Evolutionary conservation across 164 flowering plant genomes (phyloP).

Genomic region (Liriodendron chinense): DNA sequence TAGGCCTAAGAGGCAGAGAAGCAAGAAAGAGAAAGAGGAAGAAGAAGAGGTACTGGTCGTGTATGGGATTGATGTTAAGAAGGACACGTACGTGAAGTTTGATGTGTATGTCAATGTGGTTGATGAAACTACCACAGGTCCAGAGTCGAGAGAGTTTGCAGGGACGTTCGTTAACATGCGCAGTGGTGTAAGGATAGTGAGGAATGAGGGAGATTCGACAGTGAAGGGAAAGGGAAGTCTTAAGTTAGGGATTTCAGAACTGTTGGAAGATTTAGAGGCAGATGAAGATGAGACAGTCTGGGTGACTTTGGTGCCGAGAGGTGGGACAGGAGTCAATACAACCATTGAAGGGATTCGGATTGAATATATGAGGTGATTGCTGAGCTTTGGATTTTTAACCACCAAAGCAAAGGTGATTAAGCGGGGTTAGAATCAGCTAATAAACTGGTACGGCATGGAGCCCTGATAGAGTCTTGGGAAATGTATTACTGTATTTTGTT

Average conservation of each 20-base stretch:
- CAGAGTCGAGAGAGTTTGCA: conserved; percentile 28
- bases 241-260: conserved; percentile 25
- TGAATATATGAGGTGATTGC: conserved; percentile 12
- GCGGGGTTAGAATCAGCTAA: too few relatives aligned
- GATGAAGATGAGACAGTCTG: conserved; percentile 20
- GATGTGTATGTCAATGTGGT: conserved; percentile 25
- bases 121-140: conserved; percentile 19
- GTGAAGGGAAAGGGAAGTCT: conserved; percentile 15
- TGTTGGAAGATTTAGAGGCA: conserved; percentile 26
- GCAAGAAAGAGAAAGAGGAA: conserved; percentile 4
- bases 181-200: conserved; percentile 18
- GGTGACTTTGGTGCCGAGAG: conserved; percentile 27
- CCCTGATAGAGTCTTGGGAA: too few relatives aligned
- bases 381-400: too few relatives aligned
- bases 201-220: conserved; percentile 10
- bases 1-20: conserved; percentile 5
- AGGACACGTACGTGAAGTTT: conserved; percentile 27
- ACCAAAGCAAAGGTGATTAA: too few relatives aligned
- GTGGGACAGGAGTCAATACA: conserved; percentile 17
- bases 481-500: too few relatives aligned
- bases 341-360: conserved; percentile 26
- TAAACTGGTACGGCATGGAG: too few relatives aligned
- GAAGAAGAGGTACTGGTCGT: conserved; percentile 19
- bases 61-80: conserved; percentile 22
- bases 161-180: conserved; percentile 27